Conservation (phyloP, 108 stramenopile genomes). For the Mediolabrus comicus region DNA sequence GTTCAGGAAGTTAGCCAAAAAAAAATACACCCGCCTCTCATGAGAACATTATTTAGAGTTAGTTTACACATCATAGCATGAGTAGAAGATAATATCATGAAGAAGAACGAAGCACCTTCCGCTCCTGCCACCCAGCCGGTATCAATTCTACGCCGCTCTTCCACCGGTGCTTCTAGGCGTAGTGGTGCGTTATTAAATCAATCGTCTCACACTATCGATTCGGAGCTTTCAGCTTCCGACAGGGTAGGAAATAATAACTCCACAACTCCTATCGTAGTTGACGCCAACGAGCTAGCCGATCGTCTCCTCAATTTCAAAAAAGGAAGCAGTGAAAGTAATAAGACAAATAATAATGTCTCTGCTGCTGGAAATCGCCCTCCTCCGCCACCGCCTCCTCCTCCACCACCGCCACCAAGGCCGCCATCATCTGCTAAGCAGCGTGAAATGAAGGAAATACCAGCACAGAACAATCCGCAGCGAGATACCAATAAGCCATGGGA, state of each 20-base stretch:
- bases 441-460: not conserved
- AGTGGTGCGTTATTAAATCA: not conserved
- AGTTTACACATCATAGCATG: no score
- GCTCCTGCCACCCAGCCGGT: not conserved
- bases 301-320: not conserved
- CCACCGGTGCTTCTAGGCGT: not conserved
- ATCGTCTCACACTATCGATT: not conserved
- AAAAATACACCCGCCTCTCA: no score
- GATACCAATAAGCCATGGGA: not conserved
- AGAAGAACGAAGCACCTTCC: no score
- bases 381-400: not conserved
- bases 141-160: not conserved
- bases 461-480: not conserved
- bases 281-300: not conserved
- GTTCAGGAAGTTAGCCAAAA: no score
- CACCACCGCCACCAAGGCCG: not conserved
- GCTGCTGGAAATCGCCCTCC: not conserved
- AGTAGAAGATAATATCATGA: no score
- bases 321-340: not conserved
- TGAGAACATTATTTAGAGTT: no score
- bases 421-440: not conserved
- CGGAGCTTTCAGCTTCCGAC: not conserved
- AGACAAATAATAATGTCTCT: not conserved
- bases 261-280: not conserved
- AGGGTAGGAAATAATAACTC: not conserved